Conservation (phyloP, 2,329 filamentous ascomycete genomes). For the Sclerotinia spermophila region DNA sequence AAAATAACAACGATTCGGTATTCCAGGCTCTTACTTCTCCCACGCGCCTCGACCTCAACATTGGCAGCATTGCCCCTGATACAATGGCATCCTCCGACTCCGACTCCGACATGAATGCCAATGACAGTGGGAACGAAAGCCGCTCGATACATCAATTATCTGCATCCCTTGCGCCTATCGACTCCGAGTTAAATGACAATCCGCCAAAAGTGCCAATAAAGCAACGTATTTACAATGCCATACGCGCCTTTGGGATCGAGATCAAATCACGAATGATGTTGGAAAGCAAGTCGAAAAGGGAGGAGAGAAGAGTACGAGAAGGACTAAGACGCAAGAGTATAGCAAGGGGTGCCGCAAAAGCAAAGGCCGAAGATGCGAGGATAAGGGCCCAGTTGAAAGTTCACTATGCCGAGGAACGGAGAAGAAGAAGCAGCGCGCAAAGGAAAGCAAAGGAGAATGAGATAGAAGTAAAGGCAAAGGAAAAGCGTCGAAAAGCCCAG, state of each 20-base stretch:
- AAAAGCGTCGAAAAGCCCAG: not conserved
- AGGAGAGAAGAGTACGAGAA: not conserved
- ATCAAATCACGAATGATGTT: not conserved
- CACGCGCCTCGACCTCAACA: not conserved
- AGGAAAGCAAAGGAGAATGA: not conserved
- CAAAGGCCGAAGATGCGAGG: conserved; percentile 2
- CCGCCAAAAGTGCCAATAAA: not conserved
- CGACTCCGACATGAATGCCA: no score
- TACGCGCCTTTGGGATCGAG: not conserved
- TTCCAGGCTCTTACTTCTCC: not conserved
- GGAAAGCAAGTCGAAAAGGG: not conserved
- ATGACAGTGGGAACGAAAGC: no score
- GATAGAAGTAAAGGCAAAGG: not conserved
- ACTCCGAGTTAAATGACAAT: not conserved
- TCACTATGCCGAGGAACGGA: conserved; percentile 9
- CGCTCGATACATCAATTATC: no score
- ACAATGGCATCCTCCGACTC: not conserved
- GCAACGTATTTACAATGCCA: not conserved
- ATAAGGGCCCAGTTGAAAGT: not conserved
- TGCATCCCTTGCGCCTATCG: not conserved
- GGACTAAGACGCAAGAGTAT: not conserved
- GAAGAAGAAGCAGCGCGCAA: not conserved
- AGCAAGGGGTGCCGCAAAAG: not conserved
- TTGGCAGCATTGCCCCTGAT: not conserved
- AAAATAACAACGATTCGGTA: not conserved